phyloP scores from a whole-genome alignment of 345 rosid species.

The Kernera saxatilis region DNA sequence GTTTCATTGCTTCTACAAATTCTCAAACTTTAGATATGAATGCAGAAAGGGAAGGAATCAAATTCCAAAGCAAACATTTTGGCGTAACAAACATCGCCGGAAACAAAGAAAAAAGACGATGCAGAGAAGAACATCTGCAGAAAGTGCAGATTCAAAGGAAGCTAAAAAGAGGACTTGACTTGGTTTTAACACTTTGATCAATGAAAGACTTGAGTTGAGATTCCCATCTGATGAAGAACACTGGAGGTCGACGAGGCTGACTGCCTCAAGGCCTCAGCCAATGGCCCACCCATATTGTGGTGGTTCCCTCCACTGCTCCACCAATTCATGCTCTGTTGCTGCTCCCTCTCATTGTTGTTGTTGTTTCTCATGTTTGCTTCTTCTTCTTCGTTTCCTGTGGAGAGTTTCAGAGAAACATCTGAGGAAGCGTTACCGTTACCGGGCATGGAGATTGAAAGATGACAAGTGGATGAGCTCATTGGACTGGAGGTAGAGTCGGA shows the following conservation, averaged over 20 bases:
- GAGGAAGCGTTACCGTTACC: slow-evolving; percentile 50
- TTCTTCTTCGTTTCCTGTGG: slow-evolving; percentile 59
- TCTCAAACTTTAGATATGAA: background rate
- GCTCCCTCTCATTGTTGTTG: slow-evolving; percentile 34
- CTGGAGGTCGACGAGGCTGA: slow-evolving; percentile 50
- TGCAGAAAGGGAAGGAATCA: background rate
- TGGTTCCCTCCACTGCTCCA: slow-evolving; percentile 52
- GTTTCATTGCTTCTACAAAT: background rate
- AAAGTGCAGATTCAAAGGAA: background rate
- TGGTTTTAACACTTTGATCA: background rate
- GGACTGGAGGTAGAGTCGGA: slow-evolving; percentile 35
- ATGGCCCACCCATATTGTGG: slow-evolving; percentile 75
- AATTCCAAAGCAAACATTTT: background rate
- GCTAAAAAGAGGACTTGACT: background rate
- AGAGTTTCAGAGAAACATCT: slow-evolving; percentile 74
- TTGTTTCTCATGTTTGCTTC: slow-evolving; percentile 20
- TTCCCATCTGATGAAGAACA: slow-evolving; percentile 56
- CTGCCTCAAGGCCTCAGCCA: slow-evolving; percentile 82
- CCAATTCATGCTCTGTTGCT: slow-evolving; percentile 42
- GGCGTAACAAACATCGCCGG: background rate
- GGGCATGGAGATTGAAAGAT: slow-evolving; percentile 64
- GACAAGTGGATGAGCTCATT: slow-evolving; percentile 39
- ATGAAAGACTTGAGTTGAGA: slow-evolving; percentile 30
- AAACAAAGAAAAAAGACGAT: background rate
- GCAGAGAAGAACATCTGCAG: background rate